Conservation (phyloP, 2,329 filamentous ascomycete genomes). For the Fusarium sublunatum region DNA sequence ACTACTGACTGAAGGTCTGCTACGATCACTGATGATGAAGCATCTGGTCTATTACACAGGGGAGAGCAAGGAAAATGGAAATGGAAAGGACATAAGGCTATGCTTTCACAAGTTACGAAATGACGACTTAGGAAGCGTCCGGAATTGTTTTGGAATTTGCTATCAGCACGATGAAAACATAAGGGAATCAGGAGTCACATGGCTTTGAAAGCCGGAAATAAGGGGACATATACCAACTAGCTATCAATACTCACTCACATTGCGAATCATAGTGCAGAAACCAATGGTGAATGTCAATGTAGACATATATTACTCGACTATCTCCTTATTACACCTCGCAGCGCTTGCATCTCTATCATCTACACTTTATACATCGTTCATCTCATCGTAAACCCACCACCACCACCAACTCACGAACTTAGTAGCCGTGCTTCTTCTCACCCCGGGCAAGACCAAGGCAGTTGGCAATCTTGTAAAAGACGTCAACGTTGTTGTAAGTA, state of each 20-base stretch:
- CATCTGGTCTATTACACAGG: not conserved
- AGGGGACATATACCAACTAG: constrained; percentile 11
- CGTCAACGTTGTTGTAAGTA: constrained; percentile 75
- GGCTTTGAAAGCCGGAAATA: not conserved
- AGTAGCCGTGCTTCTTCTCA: constrained; percentile 39
- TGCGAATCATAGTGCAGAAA: not conserved
- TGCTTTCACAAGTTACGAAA: not conserved
- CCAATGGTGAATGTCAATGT: not conserved
- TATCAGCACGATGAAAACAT: not conserved
- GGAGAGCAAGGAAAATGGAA: not conserved
- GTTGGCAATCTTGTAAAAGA: constrained; percentile 79
- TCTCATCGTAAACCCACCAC: constrained; percentile 37
- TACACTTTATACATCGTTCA: constrained; percentile 32
- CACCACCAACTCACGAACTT: constrained; percentile 15
- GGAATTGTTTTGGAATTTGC: constrained; percentile 14
- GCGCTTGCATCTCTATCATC: constrained; percentile 32
- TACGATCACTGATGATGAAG: no score
- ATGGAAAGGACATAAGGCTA: not conserved
- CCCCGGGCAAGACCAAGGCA: constrained; percentile 68
- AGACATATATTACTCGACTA: constrained; percentile 13
- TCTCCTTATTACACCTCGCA: constrained; percentile 20
- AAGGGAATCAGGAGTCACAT: not conserved
- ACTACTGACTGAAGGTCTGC: no score
- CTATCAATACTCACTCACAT: constrained; percentile 6
- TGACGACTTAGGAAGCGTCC: constrained; percentile 11